phyloP scores from a whole-genome alignment of 139 green algal genomes.

The Chlorella sp. region DNA sequence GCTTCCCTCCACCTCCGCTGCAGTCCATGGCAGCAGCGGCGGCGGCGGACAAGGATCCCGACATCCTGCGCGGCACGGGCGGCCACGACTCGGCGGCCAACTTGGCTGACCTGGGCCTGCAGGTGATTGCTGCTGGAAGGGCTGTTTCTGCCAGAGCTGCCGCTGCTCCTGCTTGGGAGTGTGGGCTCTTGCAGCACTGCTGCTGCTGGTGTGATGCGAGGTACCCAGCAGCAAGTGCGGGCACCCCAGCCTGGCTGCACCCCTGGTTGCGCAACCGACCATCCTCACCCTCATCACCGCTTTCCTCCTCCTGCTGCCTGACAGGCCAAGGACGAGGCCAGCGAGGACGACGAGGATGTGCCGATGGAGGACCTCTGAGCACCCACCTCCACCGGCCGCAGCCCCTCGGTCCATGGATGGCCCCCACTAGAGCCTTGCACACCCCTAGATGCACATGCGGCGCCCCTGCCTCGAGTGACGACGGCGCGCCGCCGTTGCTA shows the following conservation, averaged over 20 bases:
- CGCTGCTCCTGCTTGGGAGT: too few relatives aligned
- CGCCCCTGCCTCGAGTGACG: not conserved
- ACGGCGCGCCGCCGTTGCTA: too few relatives aligned
- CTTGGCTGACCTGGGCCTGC: constrained; percentile 33
- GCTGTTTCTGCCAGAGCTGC: too few relatives aligned
- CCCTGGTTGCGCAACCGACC: too few relatives aligned
- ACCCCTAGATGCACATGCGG: not conserved
- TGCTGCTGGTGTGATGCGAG: too few relatives aligned
- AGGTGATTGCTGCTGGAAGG: too few relatives aligned
- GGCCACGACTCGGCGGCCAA: constrained; percentile 13
- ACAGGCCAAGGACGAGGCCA: constrained; percentile 29
- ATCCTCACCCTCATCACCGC: not conserved
- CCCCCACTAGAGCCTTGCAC: not conserved
- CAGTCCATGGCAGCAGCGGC: constrained; percentile 25
- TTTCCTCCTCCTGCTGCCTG: not conserved
- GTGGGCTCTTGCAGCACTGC: too few relatives aligned
- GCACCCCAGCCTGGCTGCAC: not conserved
- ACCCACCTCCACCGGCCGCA: not conserved
- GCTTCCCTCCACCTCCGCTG: too few relatives aligned
- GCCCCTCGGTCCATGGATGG: not conserved
- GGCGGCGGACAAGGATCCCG: constrained; percentile 21
- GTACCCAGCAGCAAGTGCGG: too few relatives aligned
- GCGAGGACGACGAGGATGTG: constrained; percentile 33
- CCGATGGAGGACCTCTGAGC: constrained; percentile 35
- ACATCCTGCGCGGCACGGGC: constrained; percentile 2